Evolutionary conservation across 140 eudicot species (phyloP), one percentile per base, ranked within the genome.

Genomic region (Ambrosia hybrid): DNA sequence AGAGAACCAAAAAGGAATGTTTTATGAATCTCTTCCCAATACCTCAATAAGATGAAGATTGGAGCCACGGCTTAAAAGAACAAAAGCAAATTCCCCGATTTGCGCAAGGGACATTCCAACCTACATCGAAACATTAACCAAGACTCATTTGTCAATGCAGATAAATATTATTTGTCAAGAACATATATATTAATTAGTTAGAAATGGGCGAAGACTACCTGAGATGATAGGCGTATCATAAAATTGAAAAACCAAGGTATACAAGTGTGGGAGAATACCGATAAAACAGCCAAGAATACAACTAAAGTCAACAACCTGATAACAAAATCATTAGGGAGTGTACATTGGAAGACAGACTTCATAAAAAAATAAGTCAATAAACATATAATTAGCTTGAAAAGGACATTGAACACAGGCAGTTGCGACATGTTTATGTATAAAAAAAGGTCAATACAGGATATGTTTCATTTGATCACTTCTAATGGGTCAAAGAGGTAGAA

Each of bases 171-270:
- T n/a, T n/a, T n/a, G n/a, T n/a, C n/a, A n/a, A n/a, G n/a, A n/a
- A n/a, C n/a, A n/a, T n/a, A n/a, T n/a, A n/a, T n/a, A n/a, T n/a
- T n/a, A n/a, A n/a, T n/a, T n/a, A n/a, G n/a, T n/a, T 3, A 57
- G 16, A 72, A 74, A 30, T 30, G 38, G 58, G 16, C 14, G 38
- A 11, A 34, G 2, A 9, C 57, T 72, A 91, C 98, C 91, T 86
- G 94, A 59, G 98, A 84, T 45, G 98, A 91, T 45, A 91, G 88
- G 51, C 88, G 83, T 48, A 89, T 91, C 96, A 91, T 89, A 80
- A 91, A 78, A 82, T 86, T 89, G 13, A 91, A 81, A 63, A 91
- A 83, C 98, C 91, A 81, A 57, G 96, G 95, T 52, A 91, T 76
- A 75, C 87, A 81, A 63, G 95, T 91, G 68, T 95, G 88, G 51